Base-by-base conservation (phyloP, 306 rosid genomes). In the Vigna unguiculata region DNA sequence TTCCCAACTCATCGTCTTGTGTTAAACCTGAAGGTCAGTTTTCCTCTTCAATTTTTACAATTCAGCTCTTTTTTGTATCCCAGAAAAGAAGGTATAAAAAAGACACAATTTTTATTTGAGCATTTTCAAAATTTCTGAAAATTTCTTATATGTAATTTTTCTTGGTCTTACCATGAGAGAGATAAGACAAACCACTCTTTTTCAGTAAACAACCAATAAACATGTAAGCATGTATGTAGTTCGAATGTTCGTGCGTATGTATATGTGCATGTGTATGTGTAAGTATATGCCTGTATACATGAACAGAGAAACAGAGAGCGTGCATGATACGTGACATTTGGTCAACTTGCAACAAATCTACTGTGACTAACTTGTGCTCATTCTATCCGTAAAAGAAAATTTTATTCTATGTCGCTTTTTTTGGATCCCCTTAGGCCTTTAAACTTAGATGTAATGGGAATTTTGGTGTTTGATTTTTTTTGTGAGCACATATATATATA, bases 21-120 rank as follows among this genome's bases (percentile, higher is more conserved):
- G 24, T 15, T 10, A 11, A 46, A 10, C 20, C 75, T 68, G 45
- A 71, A 51, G 86, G 87, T 83, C 2, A 9, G 76, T 54, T 70
- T 52, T 80, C 58, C 47, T 28, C 32, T 1, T 6, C 58, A 71
- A 65, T 53, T 69, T 72, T 6, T 6, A 30, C 45, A 2, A 60
- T 34, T 24, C 38, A 20, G 11, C 38, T 6, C 53, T 76, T 74
- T 76, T 82, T 79, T 76, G 58, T 75, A 81, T 9, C 12, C 4
- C 7, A 68, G 20, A 74, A 68, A 70, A 69, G 12, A 69, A 63
- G 30, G 48, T 24, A 7, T 45, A 61, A 7, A 53, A 30, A 16
- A 13, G 48, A 54, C 19, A 6, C 3, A 24, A 13, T 8, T 46
- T n/a, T 20, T 3, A 9, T 69, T 59, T 13, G 0, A 45, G 47